Percentiles rank a stretch among this genome's conserved stretches.
These are phyloP conservation scores for Colletotrichum sp. DNA, from an alignment of 2,329 filamentous ascomycete species.

Conservation along the genomic window DNA sequence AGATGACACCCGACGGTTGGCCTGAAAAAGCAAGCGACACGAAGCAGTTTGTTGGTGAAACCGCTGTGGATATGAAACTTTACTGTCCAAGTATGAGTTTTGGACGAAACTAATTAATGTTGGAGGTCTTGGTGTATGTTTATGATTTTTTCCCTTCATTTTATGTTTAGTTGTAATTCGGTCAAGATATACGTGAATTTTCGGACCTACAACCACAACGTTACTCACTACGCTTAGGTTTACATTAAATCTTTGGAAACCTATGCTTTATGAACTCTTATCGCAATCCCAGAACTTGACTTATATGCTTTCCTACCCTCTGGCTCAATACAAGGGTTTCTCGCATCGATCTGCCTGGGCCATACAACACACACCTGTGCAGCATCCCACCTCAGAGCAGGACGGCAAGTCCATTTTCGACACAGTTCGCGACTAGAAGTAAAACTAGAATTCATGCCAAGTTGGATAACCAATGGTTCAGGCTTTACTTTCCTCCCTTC, in stretches of 20 bases:
- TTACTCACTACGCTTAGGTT: fast-evolving
- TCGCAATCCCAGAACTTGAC: background rate
- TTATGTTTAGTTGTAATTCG: fast-evolving
- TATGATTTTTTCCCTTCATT: background rate
- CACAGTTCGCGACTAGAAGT: background rate
- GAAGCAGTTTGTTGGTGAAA: background rate
- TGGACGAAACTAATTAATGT: fast-evolving
- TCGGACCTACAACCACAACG: fast-evolving
- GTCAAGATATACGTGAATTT: fast-evolving
- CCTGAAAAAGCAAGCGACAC: background rate
- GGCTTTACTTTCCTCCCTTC: background rate
- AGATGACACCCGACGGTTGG: background rate
- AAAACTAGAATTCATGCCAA: fast-evolving
- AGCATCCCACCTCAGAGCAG: background rate
- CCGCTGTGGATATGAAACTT: background rate
- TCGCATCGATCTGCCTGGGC: background rate
- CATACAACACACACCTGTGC: background rate
- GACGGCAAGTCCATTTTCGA: fast-evolving
- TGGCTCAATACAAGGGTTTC: background rate
- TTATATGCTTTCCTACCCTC: background rate
- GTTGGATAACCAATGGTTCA: fast-evolving
- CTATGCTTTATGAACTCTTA: background rate
- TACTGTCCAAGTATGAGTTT: fast-evolving
- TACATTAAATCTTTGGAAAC: fast-evolving
- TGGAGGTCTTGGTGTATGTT: background rate